These are phyloP conservation scores for Diplodia seriata DNA, from an alignment of 2,329 filamentous ascomycete genomes.

Conservation along the genomic window DNA sequence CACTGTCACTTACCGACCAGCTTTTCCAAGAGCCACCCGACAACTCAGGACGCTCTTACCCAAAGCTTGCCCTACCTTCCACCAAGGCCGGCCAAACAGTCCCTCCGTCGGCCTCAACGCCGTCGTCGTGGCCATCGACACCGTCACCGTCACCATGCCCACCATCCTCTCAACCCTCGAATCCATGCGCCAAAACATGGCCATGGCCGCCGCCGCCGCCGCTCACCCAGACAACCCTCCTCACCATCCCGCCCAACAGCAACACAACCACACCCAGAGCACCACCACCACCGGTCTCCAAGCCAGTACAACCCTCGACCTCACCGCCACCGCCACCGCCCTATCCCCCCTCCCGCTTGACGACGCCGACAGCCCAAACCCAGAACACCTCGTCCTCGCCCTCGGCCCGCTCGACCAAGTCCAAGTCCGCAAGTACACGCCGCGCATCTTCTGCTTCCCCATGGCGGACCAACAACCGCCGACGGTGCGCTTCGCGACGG, in stretches of 20 bases:
- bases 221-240: too few species aligned
- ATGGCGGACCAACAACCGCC: neutral
- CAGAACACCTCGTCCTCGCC: neutral
- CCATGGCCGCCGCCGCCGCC: too few species aligned
- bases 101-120: too few species aligned
- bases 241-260: too few species aligned
- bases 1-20: too few species aligned
- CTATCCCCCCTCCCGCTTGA: neutral
- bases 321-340: too few species aligned
- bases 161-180: neutral
- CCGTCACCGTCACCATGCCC: neutral
- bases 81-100: neutral
- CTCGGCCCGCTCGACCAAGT: slow-evolving; percentile 1
- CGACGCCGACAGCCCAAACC: too few species aligned
- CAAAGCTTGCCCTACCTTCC: neutral
- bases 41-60: neutral
- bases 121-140: neutral
- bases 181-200: neutral
- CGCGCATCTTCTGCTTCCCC: slow-evolving; percentile 12
- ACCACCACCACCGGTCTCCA: too few species aligned
- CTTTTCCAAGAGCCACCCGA: too few species aligned
- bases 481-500: neutral
- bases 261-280: too few species aligned
- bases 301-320: too few species aligned
- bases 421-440: neutral